A percentile compares a stretch with the other conserved stretches of the same genome.
phyloP scores from a whole-genome alignment of 495 filamentous ascomycete species.

The Acidiella bohemica region DNA sequence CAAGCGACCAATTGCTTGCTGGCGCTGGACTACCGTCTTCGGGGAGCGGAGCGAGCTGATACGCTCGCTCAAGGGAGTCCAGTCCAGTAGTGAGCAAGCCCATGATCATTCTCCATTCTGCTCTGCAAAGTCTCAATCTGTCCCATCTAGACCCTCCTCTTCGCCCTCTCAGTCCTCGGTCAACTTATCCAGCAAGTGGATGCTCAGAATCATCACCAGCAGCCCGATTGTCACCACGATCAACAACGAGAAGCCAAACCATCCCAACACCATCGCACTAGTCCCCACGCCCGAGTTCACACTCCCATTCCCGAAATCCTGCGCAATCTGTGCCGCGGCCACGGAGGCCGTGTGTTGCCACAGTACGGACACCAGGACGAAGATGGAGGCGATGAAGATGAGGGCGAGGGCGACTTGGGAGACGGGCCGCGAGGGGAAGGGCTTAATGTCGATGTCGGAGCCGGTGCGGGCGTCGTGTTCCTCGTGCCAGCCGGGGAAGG shows the following conservation, averaged over 20 bases:
- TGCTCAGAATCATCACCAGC: slow-evolving; percentile 90
- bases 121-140: too few species aligned
- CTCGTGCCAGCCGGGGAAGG: slow-evolving; percentile 73
- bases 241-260: slow-evolving; percentile 86
- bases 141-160: too few species aligned
- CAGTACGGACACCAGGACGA: slow-evolving; percentile 59
- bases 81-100: too few species aligned
- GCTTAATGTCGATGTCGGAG: slow-evolving; percentile 57
- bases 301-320: slow-evolving; percentile 89
- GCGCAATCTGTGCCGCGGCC: slow-evolving; percentile 79
- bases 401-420: slow-evolving; percentile 62
- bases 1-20: too few species aligned
- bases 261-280: slow-evolving; percentile 88
- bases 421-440: slow-evolving; percentile 62
- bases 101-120: too few species aligned
- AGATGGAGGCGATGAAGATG: slow-evolving; percentile 67
- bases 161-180: slow-evolving; percentile 23
- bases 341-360: slow-evolving; percentile 88
- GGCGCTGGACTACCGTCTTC: too few species aligned
- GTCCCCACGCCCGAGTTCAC: slow-evolving; percentile 79
- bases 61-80: too few species aligned
- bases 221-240: slow-evolving; percentile 90
- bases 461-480: slow-evolving; percentile 48
- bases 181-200: slow-evolving; percentile 47
- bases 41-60: too few species aligned